phyloP scores from a whole-genome alignment of 495 filamentous ascomycete genomes.

The Aspergillus taichungensis region DNA sequence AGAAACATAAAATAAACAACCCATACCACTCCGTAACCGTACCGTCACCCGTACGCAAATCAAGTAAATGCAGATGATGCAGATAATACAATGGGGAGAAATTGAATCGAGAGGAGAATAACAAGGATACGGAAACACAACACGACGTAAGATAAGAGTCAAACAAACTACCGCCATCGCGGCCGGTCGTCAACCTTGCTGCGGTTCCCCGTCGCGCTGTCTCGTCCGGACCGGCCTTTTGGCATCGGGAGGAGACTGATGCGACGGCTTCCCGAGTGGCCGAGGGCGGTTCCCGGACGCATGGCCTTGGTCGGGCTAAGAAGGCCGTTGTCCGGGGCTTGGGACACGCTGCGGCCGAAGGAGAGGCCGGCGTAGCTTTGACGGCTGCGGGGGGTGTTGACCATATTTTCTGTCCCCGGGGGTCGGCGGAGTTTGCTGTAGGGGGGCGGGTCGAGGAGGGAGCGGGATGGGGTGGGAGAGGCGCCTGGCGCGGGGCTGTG shows the following conservation, averaged over 20 bases:
- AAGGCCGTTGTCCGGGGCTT: conserved; percentile 14
- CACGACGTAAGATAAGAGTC: neutral
- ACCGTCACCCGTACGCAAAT: too few relatives aligned
- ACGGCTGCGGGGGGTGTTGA: conserved; percentile 29
- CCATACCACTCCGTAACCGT: neutral
- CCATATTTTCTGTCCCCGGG: conserved; percentile 13
- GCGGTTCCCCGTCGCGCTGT: conserved; percentile 16
- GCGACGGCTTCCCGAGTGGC: conserved; percentile 37
- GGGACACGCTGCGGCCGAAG: conserved; percentile 31
- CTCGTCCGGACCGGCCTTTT: conserved; percentile 21
- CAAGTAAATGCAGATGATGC: conserved; percentile 3
- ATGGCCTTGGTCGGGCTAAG: conserved; percentile 25
- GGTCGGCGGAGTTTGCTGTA: conserved; percentile 34
- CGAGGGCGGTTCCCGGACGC: conserved; percentile 38
- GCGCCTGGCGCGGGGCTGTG: conserved; percentile 28
- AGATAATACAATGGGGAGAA: conserved; percentile 12
- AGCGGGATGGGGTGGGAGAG: conserved; percentile 23
- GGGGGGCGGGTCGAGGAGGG: conserved; percentile 29
- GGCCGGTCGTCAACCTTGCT: conserved; percentile 29
- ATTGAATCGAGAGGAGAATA: neutral
- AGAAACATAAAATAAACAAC: conserved; percentile 4
- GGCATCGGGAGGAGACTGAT: conserved; percentile 41
- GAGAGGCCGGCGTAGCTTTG: conserved; percentile 33
- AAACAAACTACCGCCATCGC: conserved; percentile 25
- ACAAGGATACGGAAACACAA: neutral